These are phyloP conservation scores for Coniochaeta sp. DNA, from an alignment of 2,329 filamentous ascomycete species.

Conservation along the genomic window DNA sequence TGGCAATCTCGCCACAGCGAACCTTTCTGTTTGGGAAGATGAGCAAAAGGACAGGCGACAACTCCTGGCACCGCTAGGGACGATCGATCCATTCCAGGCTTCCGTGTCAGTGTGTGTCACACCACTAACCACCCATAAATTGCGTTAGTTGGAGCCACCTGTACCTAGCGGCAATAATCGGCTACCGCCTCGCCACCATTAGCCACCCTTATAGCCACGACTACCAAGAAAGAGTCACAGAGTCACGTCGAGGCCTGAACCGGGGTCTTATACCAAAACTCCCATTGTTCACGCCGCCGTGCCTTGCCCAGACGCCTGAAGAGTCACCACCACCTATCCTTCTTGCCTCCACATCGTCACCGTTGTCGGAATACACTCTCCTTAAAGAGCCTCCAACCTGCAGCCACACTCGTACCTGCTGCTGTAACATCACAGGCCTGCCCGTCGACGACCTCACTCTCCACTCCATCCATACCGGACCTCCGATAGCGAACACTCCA, in stretches of 20 bases:
- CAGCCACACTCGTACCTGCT: constrained; percentile 2
- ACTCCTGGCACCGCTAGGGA: background rate
- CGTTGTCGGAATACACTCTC: background rate
- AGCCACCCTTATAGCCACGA: background rate
- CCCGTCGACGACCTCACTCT: constrained; percentile 3
- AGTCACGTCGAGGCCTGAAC: constrained; percentile 1
- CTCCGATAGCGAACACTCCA: constrained; percentile 2
- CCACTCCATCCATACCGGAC: background rate
- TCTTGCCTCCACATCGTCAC: background rate
- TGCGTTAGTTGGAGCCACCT: background rate
- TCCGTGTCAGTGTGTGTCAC: background rate
- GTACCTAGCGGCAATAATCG: background rate
- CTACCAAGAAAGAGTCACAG: background rate
- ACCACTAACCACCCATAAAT: background rate
- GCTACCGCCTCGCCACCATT: background rate
- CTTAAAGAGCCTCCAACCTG: background rate
- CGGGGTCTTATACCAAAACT: background rate
- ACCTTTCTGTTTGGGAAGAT: background rate
- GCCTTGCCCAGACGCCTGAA: background rate
- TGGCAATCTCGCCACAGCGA: background rate
- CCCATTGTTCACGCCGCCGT: background rate
- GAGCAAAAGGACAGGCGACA: background rate
- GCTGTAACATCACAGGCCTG: background rate
- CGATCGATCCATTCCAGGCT: background rate
- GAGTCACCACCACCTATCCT: background rate